Conservation (phyloP, 2,329 filamentous ascomycete genomes). For the Sphaceloma murrayae region DNA sequence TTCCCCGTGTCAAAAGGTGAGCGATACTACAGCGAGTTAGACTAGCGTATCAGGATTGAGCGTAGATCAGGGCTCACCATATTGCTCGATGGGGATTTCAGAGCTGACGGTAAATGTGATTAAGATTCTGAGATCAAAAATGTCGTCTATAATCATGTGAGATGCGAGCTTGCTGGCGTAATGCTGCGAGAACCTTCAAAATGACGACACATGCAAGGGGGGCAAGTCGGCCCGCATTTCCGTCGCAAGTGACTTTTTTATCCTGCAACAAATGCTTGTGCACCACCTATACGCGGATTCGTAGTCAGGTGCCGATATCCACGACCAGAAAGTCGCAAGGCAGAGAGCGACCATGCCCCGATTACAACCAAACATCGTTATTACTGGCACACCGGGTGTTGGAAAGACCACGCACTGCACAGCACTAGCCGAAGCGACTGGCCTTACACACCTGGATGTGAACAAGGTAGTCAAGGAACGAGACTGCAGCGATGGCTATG, state of each 20-base stretch:
- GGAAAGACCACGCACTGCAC: constrained; percentile 93
- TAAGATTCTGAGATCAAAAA: no score
- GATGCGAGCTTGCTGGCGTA: constrained; percentile 3
- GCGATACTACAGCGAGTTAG: constrained; percentile 31
- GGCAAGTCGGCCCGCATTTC: constrained; percentile 4
- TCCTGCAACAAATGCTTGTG: no score
- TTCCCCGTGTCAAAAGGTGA: constrained; percentile 41
- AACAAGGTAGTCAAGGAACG: constrained; percentile 88
- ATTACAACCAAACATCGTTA: constrained; percentile 70
- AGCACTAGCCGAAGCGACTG: constrained; percentile 63
- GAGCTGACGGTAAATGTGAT: no score
- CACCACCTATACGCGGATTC: neutral
- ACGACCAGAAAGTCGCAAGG: no score
- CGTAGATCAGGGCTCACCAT: no score
- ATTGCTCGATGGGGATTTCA: no score
- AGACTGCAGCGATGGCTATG: constrained; percentile 77
- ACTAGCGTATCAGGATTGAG: no score
- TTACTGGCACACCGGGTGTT: constrained; percentile 91
- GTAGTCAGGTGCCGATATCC: neutral
- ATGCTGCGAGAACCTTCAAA: constrained; percentile 13
- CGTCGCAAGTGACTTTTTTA: no score
- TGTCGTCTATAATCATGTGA: no score
- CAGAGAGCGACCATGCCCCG: constrained; percentile 35
- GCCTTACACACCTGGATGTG: constrained; percentile 72
- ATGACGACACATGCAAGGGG: no score